Base-by-base conservation (phyloP, 768 basidiomycete genomes). In the Serendipita sp. region DNA sequence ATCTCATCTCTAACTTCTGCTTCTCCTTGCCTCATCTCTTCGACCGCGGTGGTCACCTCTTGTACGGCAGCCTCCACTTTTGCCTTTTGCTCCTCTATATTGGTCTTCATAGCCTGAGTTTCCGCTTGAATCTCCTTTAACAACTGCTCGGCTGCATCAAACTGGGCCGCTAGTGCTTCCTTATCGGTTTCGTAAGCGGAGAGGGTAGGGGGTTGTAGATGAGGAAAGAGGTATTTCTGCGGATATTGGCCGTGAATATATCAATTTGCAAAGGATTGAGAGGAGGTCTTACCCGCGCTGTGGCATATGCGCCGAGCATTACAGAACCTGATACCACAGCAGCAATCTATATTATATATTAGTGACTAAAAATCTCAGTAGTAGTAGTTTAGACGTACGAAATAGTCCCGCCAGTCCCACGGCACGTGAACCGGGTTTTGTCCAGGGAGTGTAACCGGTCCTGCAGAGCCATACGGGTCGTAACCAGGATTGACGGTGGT, bases 321-420 rank as follows among this genome's bases (percentile, higher is more conserved):
- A 94, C 74, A 3, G 86, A 81, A 1, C 95, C 93, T 43, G 93
- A 93, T 17, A 98, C 77, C 34, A 97, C 86, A 13, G 87, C 85
- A 71, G 94, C 90, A 68, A 99, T 94, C 94, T 97, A 70, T 5
- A 4, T 20, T 38, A 14, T 2, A 14, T 28, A 33, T 67, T 61
- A 66, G 56, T 61, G 16, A 34, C 58, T 16, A 50, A 42, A 9
- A 28, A 9, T 26, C 26, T 34, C 44, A 50, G 58, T 67, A 31
- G 26, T 60, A 60, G 34, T 38, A 3, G 24, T 17, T 9, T 33
- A 28, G 20, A 76, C 89, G 69, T 70, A 94, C 93, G 71, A 98
- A 99, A 72, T 95, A 91, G 74, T 99, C 96, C 63, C 94, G 79
- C 96, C 96, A 99, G 72, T 98, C 95, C 81, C 89, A 84, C 64